Evolutionary conservation across 192 early-diverging fungal species (phyloP).

Genomic region (Backusella australiensis): DNA sequence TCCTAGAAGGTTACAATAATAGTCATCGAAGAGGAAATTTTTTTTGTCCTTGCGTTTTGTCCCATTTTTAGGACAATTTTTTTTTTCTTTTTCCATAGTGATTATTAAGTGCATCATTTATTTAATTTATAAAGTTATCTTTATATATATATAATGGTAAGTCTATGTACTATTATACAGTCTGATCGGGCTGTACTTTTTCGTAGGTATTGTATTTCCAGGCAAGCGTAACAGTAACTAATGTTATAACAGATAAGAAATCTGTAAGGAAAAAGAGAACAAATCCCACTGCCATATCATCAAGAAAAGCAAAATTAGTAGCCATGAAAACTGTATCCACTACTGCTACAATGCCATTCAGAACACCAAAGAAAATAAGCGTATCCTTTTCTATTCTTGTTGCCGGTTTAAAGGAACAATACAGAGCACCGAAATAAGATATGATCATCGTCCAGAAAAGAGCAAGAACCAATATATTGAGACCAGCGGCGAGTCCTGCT

Average conservation of each 20-base stretch:
- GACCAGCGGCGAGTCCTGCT: not conserved
- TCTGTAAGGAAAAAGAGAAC: not conserved
- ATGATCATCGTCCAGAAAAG: not conserved
- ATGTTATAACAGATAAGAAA: not conserved
- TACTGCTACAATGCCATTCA: not conserved
- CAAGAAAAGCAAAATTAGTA: not conserved
- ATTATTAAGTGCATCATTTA: not conserved
- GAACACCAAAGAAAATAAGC: not conserved
- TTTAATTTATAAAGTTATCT: not conserved
- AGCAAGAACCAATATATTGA: not conserved
- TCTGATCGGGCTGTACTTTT: not conserved
- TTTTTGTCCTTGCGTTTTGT: too few relatives aligned
- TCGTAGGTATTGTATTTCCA: not conserved
- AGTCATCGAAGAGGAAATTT: too few relatives aligned
- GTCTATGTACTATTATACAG: not conserved
- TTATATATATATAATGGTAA: not conserved
- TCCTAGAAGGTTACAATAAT: too few relatives aligned
- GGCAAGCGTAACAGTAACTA: not conserved
- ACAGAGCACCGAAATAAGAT: not conserved
- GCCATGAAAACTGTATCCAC: not conserved
- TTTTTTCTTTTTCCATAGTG: too few relatives aligned
- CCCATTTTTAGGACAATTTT: too few relatives aligned
- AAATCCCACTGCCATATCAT: not conserved
- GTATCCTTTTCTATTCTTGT: not conserved
- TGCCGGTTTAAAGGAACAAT: not conserved